Evolutionary conservation across 495 filamentous ascomycete genomes (phyloP).

Genomic region (Xylaria flabelliformis): DNA sequence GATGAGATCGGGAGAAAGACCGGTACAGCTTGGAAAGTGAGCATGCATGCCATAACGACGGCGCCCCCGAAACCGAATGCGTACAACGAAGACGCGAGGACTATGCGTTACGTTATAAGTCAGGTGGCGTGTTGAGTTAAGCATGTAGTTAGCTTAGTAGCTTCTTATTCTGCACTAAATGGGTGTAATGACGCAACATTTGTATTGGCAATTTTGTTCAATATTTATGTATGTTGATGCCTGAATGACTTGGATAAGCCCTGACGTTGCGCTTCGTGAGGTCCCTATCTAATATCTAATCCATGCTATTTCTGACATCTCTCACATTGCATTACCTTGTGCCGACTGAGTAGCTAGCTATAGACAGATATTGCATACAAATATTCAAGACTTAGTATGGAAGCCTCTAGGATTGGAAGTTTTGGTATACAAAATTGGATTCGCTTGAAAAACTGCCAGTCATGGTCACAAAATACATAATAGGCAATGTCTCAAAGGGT

Average conservation of each 20-base stretch:
- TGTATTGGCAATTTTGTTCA: not conserved
- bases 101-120: constrained; percentile 13
- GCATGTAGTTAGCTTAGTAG: not conserved
- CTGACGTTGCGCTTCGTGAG: too few relatives aligned
- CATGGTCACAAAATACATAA: too few relatives aligned
- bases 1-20: constrained; percentile 53
- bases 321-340: not conserved
- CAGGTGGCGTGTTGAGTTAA: constrained; percentile 2
- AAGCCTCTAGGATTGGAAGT: too few relatives aligned
- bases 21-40: constrained; percentile 49
- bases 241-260: too few relatives aligned
- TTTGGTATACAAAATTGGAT: too few relatives aligned
- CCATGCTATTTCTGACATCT: too few relatives aligned
- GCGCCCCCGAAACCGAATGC: constrained; percentile 18
- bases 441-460: too few relatives aligned
- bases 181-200: not conserved
- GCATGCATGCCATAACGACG: not conserved
- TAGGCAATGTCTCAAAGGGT: too few relatives aligned
- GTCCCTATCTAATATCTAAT: too few relatives aligned
- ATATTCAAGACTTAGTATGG: too few relatives aligned
- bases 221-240: too few relatives aligned
- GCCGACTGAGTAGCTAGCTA: not conserved
- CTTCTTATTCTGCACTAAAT: not conserved
- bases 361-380: not conserved
- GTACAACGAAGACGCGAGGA: constrained; percentile 14